phyloP scores from a whole-genome alignment of 2,329 filamentous ascomycete species.

The Ophiostoma ips region DNA sequence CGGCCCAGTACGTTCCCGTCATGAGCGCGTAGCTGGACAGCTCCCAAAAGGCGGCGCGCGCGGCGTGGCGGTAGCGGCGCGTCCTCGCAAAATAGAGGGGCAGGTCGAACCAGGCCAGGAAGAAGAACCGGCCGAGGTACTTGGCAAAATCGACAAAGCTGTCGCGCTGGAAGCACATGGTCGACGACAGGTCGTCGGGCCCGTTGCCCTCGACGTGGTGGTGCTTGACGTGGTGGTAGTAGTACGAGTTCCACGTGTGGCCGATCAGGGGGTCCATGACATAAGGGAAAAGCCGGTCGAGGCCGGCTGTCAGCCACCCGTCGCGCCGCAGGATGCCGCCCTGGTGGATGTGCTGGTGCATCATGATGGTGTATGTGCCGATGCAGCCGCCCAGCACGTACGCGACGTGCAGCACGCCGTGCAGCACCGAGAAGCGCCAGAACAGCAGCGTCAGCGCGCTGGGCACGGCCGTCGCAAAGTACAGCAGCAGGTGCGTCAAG shows the following conservation, averaged over 20 bases:
- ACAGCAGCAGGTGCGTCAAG: slow-evolving; percentile 61
- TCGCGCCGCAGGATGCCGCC: slow-evolving; percentile 49
- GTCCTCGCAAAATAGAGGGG: slow-evolving; percentile 59
- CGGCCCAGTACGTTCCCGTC: slow-evolving; percentile 24
- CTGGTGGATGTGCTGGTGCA: slow-evolving; percentile 75
- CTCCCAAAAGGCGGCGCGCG: slow-evolving; percentile 49
- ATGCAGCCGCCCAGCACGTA: slow-evolving; percentile 52
- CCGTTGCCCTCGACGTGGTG: slow-evolving; percentile 72
- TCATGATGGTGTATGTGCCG: slow-evolving; percentile 65
- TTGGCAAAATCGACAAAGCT: slow-evolving; percentile 49
- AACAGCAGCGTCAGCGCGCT: slow-evolving; percentile 49
- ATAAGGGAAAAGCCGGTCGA: slow-evolving; percentile 60
- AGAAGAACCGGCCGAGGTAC: slow-evolving; percentile 60
- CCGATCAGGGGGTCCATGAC: slow-evolving; percentile 63
- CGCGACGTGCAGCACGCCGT: slow-evolving; percentile 49
- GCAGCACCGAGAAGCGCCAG: slow-evolving; percentile 50
- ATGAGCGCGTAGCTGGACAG: slow-evolving; percentile 39
- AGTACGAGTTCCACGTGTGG: slow-evolving; percentile 77
- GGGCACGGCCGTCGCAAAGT: slow-evolving; percentile 54
- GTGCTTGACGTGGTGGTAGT: slow-evolving; percentile 75
- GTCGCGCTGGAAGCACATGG: slow-evolving; percentile 64
- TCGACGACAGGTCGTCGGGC: slow-evolving; percentile 61
- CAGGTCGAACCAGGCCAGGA: slow-evolving; percentile 62
- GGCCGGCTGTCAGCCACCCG: slow-evolving; percentile 22
- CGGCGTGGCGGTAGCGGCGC: slow-evolving; percentile 38